Base-by-base conservation (phyloP, 78 protist genomes). In the Corallochytrium limacisporum region DNA sequence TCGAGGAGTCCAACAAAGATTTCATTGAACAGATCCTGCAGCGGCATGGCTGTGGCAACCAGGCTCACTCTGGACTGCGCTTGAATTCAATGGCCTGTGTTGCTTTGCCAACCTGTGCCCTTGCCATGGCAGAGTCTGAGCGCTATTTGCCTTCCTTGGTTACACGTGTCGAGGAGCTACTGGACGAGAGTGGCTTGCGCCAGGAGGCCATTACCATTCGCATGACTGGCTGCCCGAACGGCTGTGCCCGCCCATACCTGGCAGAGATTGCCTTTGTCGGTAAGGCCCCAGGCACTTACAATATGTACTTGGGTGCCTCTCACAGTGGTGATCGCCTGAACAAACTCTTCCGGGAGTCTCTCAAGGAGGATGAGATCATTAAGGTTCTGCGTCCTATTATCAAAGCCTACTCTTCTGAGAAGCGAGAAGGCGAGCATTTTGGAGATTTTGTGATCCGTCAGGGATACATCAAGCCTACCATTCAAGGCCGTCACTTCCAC, bases 181-280 rank as follows among this genome's bases (percentile, higher is more conserved):
- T 81, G 49, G 60, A 59, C 42, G 46, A 69, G 65, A 35, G n/a
- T 51, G 82, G 77, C 26, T 62, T 74, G 62, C 1, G 26, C 15
- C 48, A 68, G 46, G 75, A 65, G 22, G 74, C 73, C n/a, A 62
- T 74, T 12, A 36, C 48, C 28, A 55, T 78, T 24, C 79, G 89
- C 63, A 77, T 78, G 69, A 75, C 84, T 9, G 84, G 89, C 42
- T 83, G 89, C 53, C 89, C 89, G 33, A 83, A 83, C 73, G 89
- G 89, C 32, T 83, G 89, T 71, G 79, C 85, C 16, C 63, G 89
- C 26, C 89, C 89, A 2, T 83, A 74, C 77, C 44, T 74, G 37
- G 83, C 89, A 7, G 89, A 83, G 62, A 35, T 83, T 31, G 89
- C 82, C 28, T 60, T 83, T 15, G 89, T 83, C 22, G 89, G 89